Base-by-base conservation (phyloP, 2,329 filamentous ascomycete species). In the Alternaria postmessia region DNA sequence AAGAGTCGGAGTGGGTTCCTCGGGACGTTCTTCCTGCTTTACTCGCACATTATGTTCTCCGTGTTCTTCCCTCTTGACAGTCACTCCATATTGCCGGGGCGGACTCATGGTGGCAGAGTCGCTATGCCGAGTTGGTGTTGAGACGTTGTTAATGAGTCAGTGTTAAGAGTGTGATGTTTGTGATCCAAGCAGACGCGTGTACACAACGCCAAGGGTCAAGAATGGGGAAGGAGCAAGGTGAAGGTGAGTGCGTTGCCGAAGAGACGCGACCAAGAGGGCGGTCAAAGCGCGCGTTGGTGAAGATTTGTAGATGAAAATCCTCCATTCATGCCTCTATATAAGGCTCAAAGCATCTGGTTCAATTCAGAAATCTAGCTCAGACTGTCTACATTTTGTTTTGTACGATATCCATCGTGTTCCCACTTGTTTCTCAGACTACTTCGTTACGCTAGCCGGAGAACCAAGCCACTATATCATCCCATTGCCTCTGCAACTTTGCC, bases 11-110 rank as follows among this genome's bases (percentile, higher is more conserved):
- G 16, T 0, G 16, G 12, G 7, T 18, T 28, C 2, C 14, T 28
- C 24, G 8, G 16, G 7, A 26, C 0, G 6, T 18, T 18, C 38
- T 43, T 43, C 41, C 24, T 44, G 22, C 24, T 47, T 32, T 16
- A 47, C 28, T 0, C 2, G 44, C 4, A 32, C 11, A 12, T 9
- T 1, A 2, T 22, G 26, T 5, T 1, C 28, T 28, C 20, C 28
- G 47, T 11, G 5, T 7, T 20, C 7, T 5, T 32, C 28, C 20
- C 12, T 14, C 5, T 20, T 32, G 5, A 22, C 4, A 8, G 2
- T 3, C 1, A 1, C 28, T 1, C 1, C 1, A n/a, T 9, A 9
- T 11, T 47, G 44, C 20, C 3, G 28, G 0, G 11, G n/a, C 28
- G 6, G n/a, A 47, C 32, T 2, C 44, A 16, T 32, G 0, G n/a